Evolutionary conservation across 805 yeast species (phyloP).

Genomic region (Candida pseudoglaebosa): DNA sequence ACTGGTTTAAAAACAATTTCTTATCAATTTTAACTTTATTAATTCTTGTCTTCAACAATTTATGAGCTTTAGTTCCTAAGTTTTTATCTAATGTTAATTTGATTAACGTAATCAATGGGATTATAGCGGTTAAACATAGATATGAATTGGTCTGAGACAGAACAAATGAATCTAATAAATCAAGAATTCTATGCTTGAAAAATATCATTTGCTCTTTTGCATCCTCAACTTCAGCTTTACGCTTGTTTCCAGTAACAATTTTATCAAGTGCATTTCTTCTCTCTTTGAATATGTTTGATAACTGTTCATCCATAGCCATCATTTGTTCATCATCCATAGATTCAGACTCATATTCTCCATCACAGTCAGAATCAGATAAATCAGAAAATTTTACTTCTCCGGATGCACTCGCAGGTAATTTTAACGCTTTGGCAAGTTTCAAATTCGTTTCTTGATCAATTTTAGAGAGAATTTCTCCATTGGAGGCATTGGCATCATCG

Average conservation of each 20-base stretch:
- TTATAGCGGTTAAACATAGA: slow-evolving; percentile 41
- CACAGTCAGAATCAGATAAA: slow-evolving; percentile 34
- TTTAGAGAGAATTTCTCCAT: slow-evolving; percentile 12
- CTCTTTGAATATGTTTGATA: slow-evolving; percentile 80
- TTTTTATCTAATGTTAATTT: slow-evolving; percentile 64
- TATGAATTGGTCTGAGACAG: slow-evolving; percentile 41
- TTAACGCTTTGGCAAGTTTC: slow-evolving; percentile 67
- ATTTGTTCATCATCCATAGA: slow-evolving; percentile 95
- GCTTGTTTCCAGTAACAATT: slow-evolving; percentile 53
- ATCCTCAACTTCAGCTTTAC: slow-evolving; percentile 68
- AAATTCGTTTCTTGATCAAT: slow-evolving; percentile 48
- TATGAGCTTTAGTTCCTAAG: slow-evolving; percentile 72
- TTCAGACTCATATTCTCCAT: slow-evolving; percentile 57
- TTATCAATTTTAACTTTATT: slow-evolving; percentile 43
- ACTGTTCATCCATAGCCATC: slow-evolving; percentile 87
- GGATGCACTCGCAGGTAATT: slow-evolving; percentile 46
- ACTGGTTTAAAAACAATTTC: slow-evolving; percentile 16
- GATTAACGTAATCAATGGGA: slow-evolving; percentile 59
- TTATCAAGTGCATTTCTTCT: slow-evolving; percentile 62
- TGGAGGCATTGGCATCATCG: slow-evolving; percentile 10
- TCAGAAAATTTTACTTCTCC: slow-evolving; percentile 46
- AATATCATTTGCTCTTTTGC: slow-evolving; percentile 77
- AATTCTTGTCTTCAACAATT: slow-evolving; percentile 57
- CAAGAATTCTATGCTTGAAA: slow-evolving; percentile 75
- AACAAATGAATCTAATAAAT: slow-evolving; percentile 63